Conservation (phyloP, 306 rosid species). For the Sechiopsis laciniata region DNA sequence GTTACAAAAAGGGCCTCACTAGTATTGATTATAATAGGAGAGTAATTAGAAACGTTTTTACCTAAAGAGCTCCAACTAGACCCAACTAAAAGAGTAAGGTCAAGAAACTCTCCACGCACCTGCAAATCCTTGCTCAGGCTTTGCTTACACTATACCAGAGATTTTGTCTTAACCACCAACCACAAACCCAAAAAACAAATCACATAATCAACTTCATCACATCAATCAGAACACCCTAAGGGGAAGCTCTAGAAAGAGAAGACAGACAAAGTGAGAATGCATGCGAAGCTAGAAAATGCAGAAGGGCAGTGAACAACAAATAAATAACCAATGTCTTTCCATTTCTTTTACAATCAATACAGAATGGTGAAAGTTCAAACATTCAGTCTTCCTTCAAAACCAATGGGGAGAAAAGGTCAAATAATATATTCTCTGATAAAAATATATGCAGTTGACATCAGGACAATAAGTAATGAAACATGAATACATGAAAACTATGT, state of each 20-base stretch:
- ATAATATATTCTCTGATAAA: background rate
- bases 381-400: background rate
- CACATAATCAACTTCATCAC: background rate
- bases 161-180: background rate
- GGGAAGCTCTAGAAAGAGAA: background rate
- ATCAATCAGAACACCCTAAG: background rate
- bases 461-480: background rate
- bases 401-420: background rate
- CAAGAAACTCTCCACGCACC: conserved; percentile 8
- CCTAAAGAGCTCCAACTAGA: background rate
- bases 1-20: background rate
- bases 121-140: background rate
- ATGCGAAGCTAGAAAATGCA: background rate
- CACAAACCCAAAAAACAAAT: background rate
- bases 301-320: conserved; percentile 3
- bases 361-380: background rate
- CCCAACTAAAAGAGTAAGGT: background rate
- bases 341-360: background rate
- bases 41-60: background rate
- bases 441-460: background rate
- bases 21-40: background rate
- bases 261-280: background rate
- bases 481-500: background rate
- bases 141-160: background rate
- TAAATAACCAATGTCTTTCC: background rate